These are phyloP conservation scores for Debaryomyces sp. DNA, from an alignment of 1,139 yeast genomes.

Conservation along the genomic window DNA sequence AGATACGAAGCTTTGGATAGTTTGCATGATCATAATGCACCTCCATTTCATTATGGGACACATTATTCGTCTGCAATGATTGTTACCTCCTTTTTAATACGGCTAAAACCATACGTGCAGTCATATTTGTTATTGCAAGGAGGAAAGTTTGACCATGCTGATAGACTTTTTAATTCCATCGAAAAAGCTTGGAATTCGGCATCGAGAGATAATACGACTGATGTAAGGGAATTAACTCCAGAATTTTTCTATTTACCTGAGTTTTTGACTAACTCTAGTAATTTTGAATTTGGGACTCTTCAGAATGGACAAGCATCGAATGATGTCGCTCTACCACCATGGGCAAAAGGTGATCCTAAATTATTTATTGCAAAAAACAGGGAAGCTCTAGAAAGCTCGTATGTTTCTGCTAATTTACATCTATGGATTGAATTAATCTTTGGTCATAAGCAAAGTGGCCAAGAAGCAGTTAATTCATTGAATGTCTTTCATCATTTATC, in stretches of 20 bases:
- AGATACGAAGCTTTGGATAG: conserved; percentile 68
- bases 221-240: conserved; percentile 83
- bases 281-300: conserved; percentile 65
- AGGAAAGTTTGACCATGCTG: conserved; percentile 86
- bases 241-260: conserved; percentile 84
- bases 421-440: conserved; percentile 83
- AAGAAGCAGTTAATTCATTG: conserved; percentile 60
- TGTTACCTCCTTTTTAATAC: conserved; percentile 73
- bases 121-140: conserved; percentile 80
- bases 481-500: conserved; percentile 84
- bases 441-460: conserved; percentile 78
- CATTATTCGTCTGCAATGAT: conserved; percentile 94
- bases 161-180: conserved; percentile 71
- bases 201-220: conserved; percentile 76
- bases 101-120: conserved; percentile 78
- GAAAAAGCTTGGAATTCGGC: conserved; percentile 80
- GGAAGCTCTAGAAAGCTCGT: conserved; percentile 79
- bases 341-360: conserved; percentile 79
- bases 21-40: conserved; percentile 53
- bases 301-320: conserved; percentile 63
- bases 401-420: conserved; percentile 73
- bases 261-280: conserved; percentile 63
- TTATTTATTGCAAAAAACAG: conserved; percentile 72
- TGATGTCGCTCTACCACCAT: conserved; percentile 72
- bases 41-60: conserved; percentile 89